A percentile compares a stretch with the other conserved stretches of the same genome.
phyloP scores from a whole-genome alignment of 257 asterid species.

The Coffea eugenioides region DNA sequence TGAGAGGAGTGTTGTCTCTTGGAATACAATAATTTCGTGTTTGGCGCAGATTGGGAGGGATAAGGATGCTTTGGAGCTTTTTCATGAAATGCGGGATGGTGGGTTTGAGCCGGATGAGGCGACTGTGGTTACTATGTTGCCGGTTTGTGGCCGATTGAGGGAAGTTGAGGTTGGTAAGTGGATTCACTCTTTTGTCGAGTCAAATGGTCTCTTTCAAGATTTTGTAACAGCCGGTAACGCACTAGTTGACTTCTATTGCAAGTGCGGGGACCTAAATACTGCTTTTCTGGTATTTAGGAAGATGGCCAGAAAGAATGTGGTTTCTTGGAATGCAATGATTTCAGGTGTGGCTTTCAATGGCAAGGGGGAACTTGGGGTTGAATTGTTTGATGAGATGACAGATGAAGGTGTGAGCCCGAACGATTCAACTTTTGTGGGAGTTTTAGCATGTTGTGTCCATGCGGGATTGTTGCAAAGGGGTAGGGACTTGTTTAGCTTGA shows the following conservation, averaged over 20 bases:
- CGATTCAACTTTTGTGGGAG: constrained; percentile 37
- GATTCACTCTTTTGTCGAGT: constrained; percentile 38
- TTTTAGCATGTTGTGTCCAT: constrained; percentile 44
- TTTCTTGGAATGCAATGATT: constrained; percentile 43
- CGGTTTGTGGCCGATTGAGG: constrained; percentile 39
- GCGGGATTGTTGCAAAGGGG: constrained; percentile 40
- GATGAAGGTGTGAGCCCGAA: constrained; percentile 32
- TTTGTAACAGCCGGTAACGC: constrained; percentile 39
- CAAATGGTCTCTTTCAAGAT: constrained; percentile 26
- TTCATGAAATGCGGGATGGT: constrained; percentile 28
- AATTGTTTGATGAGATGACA: constrained; percentile 40
- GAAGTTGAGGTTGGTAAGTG: constrained; percentile 34
- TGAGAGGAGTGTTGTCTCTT: constrained; percentile 41
- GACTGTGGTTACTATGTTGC: constrained; percentile 38
- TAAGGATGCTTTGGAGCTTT: constrained; percentile 34
- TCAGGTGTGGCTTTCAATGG: constrained; percentile 43
- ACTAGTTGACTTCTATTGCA: constrained; percentile 37
- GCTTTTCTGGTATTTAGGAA: constrained; percentile 27
- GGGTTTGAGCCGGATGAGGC: constrained; percentile 46
- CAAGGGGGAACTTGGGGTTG: constrained; percentile 36
- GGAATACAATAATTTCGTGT: constrained; percentile 46
- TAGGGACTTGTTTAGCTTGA: constrained; percentile 29
- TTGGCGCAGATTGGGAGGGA: constrained; percentile 34
- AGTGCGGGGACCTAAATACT: constrained; percentile 33
- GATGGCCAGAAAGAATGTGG: constrained; percentile 33